Percentiles rank a stretch among this genome's conserved stretches.
phyloP scores from a whole-genome alignment of 257 asterid species.

The Thymus quinquecostatus region DNA sequence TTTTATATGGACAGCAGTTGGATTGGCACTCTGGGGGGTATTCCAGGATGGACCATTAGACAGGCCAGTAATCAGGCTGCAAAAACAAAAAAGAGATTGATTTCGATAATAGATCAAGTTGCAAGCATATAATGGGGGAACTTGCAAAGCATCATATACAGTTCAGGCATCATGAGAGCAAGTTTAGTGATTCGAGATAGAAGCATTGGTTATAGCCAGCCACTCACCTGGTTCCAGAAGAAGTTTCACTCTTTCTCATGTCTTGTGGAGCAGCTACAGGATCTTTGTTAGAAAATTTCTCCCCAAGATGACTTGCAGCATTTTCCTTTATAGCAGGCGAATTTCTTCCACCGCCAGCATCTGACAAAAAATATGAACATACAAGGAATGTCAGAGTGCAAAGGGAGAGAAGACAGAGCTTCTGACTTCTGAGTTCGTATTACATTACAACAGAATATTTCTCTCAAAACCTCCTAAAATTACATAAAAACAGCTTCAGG shows the following conservation, averaged over 20 bases:
- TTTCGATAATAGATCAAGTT: constrained; percentile 17
- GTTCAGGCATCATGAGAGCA: constrained; percentile 16
- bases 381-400: constrained; percentile 22
- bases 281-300: constrained; percentile 48
- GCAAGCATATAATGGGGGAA: background rate
- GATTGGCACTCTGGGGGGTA: constrained; percentile 44
- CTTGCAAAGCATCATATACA: constrained; percentile 11
- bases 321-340: constrained; percentile 53
- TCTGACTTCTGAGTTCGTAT: constrained; percentile 5
- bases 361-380: constrained; percentile 44
- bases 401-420: constrained; percentile 9
- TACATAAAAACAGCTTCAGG: constrained; percentile 3
- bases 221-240: constrained; percentile 57
- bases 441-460: background rate
- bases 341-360: constrained; percentile 70
- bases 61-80: constrained; percentile 54
- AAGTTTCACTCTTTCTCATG: constrained; percentile 48
- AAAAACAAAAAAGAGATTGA: constrained; percentile 37
- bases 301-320: constrained; percentile 42
- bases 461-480: background rate
- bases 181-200: background rate
- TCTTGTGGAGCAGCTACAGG: constrained; percentile 50
- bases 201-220: constrained; percentile 26
- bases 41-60: constrained; percentile 54
- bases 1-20: constrained; percentile 39